Evolutionary conservation across 805 yeast species (phyloP).

Genomic region (Candida wancherniae): DNA sequence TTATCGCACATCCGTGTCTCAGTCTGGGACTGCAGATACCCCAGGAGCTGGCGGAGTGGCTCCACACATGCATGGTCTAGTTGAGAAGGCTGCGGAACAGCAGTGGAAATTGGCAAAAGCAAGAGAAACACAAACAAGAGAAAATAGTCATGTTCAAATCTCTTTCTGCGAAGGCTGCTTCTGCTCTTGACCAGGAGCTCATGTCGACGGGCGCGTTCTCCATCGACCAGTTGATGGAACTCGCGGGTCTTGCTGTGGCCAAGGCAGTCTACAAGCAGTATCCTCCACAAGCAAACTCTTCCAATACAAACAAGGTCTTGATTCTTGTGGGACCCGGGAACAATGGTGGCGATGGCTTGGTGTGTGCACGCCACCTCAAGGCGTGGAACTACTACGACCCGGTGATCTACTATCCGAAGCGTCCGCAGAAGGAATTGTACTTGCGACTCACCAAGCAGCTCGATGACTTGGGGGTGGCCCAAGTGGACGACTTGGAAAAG

Average conservation of each 20-base stretch:
- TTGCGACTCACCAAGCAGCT: conserved; percentile 62
- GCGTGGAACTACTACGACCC: conserved; percentile 74
- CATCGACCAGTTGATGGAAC: conserved; percentile 88
- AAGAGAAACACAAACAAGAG: no score
- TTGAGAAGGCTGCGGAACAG: no score
- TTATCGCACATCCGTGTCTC: no score
- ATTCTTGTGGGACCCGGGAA: conserved; percentile 94
- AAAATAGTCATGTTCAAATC: conserved; percentile 28
- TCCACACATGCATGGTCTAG: no score
- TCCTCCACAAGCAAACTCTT: conserved; percentile 45
- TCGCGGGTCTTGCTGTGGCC: conserved; percentile 94
- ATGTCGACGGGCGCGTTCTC: conserved; percentile 84
- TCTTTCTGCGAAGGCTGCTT: conserved; percentile 51
- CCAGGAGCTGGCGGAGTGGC: no score
- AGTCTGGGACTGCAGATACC: no score
- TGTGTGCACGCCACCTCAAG: conserved; percentile 86
- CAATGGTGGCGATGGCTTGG: conserved; percentile 95
- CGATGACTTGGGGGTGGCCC: conserved; percentile 54
- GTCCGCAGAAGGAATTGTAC: conserved; percentile 52
- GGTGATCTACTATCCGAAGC: conserved; percentile 72
- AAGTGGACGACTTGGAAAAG: conserved; percentile 40
- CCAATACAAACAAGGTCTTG: conserved; percentile 44
- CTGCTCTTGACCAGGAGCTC: conserved; percentile 74
- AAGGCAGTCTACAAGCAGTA: conserved; percentile 68
- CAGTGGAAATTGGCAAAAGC: no score